Evolutionary conservation across 345 rosid species (phyloP), one percentile per base, ranked within the genome.

Genomic region (Gossypium stocksii): DNA sequence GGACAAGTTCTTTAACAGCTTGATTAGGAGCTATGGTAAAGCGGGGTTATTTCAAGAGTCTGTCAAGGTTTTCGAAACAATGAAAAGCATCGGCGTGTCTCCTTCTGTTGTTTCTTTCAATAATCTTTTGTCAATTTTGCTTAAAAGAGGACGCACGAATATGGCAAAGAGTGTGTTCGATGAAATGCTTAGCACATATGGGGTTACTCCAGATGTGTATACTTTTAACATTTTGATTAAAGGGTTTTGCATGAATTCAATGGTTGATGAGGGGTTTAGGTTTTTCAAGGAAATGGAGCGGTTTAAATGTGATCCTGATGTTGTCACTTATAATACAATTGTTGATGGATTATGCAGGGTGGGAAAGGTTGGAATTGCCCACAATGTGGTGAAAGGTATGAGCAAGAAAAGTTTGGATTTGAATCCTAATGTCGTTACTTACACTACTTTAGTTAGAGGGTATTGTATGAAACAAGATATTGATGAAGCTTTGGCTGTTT

Each of bases 371-470:
- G 77, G 67, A 54, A 88, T 80, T 69, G 98, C 98, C 0, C 87
- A 76, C 74, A 91, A 90, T 81, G 87, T 93, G 75, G 79, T 88
- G 3, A 88, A 81, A 72, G 96, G 98, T 70, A 90, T 91, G 97
- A 46, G 70, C 66, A 85, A 71, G 62, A 90, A 86, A 79, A 51
- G 73, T 9, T n/a, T 27, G 16, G 78, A 77, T 76, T 72, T 91
- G 86, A 82, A 67, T 53, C 97, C 96, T 15, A 78, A 86, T 77
- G 81, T 88, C 75, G 88, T 93, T 84, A 87, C 85, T 63, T 93
- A 90, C 70, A 93, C 95, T 9, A 91, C 97, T 79, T 84, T 93
- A 77, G 49, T 93, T 68, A 83, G 97, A 86, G 97, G 98, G 9
- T 90, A 86, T 70, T 91, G 97, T 75, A 81, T 85, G 89, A 89